Evolutionary conservation across 1,284 basidiomycete genomes (phyloP).

Genomic region (Laetiporus sulphureus): DNA sequence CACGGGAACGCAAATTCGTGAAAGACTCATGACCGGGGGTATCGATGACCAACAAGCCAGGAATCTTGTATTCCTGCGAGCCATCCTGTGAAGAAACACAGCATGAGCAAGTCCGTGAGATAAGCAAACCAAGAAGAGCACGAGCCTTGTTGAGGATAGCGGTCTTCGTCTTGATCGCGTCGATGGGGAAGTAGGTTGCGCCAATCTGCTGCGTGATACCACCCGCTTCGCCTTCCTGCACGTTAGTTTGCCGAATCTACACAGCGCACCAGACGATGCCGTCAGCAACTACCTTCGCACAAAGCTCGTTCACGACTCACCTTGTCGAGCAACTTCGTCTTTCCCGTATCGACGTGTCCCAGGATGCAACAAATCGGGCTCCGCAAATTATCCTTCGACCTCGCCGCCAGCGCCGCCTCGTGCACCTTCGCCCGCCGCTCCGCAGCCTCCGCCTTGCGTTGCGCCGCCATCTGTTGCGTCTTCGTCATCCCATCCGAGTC

Average conservation of each 20-base stretch:
- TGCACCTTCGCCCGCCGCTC: constrained; percentile 77
- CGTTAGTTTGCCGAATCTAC: constrained; percentile 98
- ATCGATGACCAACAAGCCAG: constrained; percentile 95
- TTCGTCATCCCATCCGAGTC: constrained; percentile 51
- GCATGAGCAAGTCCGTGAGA: neutral
- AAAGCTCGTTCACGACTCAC: constrained; percentile 32
- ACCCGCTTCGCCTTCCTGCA: constrained; percentile 99
- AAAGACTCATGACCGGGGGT: constrained; percentile 99
- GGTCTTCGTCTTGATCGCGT: constrained; percentile 95
- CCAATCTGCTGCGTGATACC: constrained; percentile 99
- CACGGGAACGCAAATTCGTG: constrained; percentile 93
- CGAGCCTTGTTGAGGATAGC: constrained; percentile 80
- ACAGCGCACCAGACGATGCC: neutral
- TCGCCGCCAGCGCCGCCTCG: constrained; percentile 82
- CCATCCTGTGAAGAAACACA: constrained; percentile 46
- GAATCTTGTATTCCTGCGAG: constrained; percentile 90
- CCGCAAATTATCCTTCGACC: constrained; percentile 87
- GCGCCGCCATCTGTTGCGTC: constrained; percentile 62
- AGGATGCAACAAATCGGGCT: constrained; percentile 99
- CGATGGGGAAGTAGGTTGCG: constrained; percentile 99
- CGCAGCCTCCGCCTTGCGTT: constrained; percentile 81
- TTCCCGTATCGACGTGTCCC: constrained; percentile 99
- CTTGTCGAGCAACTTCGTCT: constrained; percentile 98
- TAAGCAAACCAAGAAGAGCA: constrained; percentile 10
- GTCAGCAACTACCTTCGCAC: constrained; percentile 1